Evolutionary conservation across 305 asterid genomes (phyloP).

Genomic region (Coffea humblotiana): DNA sequence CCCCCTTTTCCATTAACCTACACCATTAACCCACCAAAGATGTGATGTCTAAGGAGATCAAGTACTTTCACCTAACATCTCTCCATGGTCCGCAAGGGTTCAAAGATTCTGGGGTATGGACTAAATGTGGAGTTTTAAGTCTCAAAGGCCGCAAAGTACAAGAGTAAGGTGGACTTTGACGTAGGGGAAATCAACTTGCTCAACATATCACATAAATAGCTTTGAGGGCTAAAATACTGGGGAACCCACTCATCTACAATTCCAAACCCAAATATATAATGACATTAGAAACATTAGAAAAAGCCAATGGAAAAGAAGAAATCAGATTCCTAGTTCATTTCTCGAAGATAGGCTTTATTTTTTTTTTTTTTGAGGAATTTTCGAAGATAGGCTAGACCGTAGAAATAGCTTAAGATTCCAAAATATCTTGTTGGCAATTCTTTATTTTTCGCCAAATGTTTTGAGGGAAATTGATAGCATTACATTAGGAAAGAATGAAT

Average conservation of each 20-base stretch:
- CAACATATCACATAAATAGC: background rate
- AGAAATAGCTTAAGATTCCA: background rate
- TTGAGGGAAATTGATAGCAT: background rate
- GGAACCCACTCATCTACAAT: background rate
- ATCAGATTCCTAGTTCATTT: background rate
- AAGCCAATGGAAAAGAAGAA: background rate
- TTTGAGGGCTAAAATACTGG: background rate
- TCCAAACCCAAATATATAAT: background rate
- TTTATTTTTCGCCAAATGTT: no score
- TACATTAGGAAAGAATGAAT: background rate
- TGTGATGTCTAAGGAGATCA: background rate
- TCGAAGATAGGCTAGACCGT: background rate
- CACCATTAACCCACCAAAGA: background rate
- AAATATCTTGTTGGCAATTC: no score
- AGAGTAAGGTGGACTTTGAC: background rate
- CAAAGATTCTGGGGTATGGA: conserved; percentile 1
- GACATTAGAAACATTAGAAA: background rate
- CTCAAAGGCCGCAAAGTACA: background rate
- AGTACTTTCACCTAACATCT: background rate
- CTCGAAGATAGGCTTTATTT: background rate
- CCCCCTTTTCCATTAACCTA: no score
- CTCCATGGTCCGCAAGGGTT: background rate
- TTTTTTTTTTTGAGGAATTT: no score
- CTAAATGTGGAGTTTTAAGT: background rate
- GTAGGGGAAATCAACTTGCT: conserved; percentile 1